Base-by-base conservation (phyloP, 768 basidiomycete genomes). In the Termitomyces sp. region DNA sequence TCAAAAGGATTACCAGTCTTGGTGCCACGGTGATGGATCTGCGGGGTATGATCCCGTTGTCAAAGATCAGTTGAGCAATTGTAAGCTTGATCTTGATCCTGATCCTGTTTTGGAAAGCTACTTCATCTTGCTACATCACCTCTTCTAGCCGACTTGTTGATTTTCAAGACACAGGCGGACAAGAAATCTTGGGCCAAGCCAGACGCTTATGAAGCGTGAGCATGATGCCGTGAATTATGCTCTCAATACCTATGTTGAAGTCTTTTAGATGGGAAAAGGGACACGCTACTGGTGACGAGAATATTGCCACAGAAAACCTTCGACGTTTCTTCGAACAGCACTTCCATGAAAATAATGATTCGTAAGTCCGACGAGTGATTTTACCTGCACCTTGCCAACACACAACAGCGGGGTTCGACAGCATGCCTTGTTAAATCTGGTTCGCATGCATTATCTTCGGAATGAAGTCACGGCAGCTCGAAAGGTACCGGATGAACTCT, bases 321-420 rank as follows among this genome's bases (percentile, higher is more conserved):
- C 80, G 90, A 35, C 74, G 81, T 52, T 94, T 89, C 67, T 94
- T 93, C 61, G 91, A 93, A 66, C 91, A 93, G 58, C 86, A 83
- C 64, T 94, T 94, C 64, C 86, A 91, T 60, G 84, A 87, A 55
- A 79, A 76, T 35, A 85, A 83, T 60, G 90, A 93, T 67, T 93
- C 89, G 90, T 91, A 57, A 63, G 89, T 42, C 11, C 41, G 14
- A 1, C 28, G 44, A 4, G 40, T 41, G 10, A 5, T 43, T 7
- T 45, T 9, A 23, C 15, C 56, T 17, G 23, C 23, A n/a, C 50
- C 19, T 26, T 38, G 50, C 43, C 53, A 50, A 28, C 63, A 10
- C 38, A 30, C n/a, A 10, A 12, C 17, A 93, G 90, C 17, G 88
- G 88, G 5, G 69, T 89, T 56, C 87, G 91, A 50, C 91, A 92